phyloP scores from a whole-genome alignment of 2,329 filamentous ascomycete species.

The Alternaria tenuissima region DNA sequence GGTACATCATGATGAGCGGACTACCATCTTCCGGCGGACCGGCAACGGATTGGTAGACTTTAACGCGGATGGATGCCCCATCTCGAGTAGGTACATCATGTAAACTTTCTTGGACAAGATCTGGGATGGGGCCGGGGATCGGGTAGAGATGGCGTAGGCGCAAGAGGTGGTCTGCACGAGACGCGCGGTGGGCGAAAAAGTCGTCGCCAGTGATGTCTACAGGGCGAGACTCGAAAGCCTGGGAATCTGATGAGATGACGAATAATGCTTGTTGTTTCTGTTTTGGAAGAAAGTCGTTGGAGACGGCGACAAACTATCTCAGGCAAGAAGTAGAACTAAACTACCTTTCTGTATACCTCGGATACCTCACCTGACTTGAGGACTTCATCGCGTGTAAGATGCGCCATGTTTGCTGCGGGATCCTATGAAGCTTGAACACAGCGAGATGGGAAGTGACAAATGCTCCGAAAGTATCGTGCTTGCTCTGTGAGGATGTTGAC shows the following conservation, averaged over 20 bases:
- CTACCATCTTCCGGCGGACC: slow-evolving; percentile 31
- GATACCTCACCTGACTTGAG: slow-evolving; percentile 30
- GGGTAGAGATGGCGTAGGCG: slow-evolving; percentile 41
- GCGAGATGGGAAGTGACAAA: too few relatives aligned
- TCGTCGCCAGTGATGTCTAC: slow-evolving; percentile 25
- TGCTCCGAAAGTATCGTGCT: not conserved
- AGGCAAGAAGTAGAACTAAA: not conserved
- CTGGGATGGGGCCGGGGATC: slow-evolving; percentile 42
- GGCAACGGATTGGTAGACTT: slow-evolving; percentile 38
- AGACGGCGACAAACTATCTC: not conserved
- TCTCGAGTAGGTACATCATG: slow-evolving; percentile 37
- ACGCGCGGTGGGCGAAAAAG: slow-evolving; percentile 28
- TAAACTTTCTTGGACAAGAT: slow-evolving; percentile 38
- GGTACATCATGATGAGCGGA: slow-evolving; percentile 47
- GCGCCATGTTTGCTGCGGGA: slow-evolving; percentile 27
- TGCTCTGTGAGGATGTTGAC: not conserved
- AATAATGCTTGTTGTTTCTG: not conserved
- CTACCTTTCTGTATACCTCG: slow-evolving; percentile 32
- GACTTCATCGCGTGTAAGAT: slow-evolving; percentile 38
- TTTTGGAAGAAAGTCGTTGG: not conserved
- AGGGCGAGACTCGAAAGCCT: slow-evolving; percentile 40
- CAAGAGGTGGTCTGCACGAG: slow-evolving; percentile 38
- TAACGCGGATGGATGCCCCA: slow-evolving; percentile 34
- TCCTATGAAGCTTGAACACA: too few relatives aligned
- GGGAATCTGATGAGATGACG: not conserved